A percentile compares a stretch with the other conserved stretches of the same genome.
Evolutionary conservation across 306 rosid genomes (phyloP).

Genomic region (Aeschynomene evenia): DNA sequence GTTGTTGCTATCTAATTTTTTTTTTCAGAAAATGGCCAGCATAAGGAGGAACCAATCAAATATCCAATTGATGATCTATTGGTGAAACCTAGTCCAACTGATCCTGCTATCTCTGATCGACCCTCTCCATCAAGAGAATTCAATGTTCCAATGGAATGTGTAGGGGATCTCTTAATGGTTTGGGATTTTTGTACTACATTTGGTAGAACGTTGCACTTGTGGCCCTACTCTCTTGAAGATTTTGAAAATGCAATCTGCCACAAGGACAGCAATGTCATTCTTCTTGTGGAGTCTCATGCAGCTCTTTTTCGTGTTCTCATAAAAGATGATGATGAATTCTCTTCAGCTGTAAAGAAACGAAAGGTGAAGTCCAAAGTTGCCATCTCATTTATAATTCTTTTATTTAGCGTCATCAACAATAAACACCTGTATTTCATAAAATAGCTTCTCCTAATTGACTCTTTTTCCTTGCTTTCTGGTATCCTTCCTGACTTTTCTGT

Average conservation of each 20-base stretch:
- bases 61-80: constrained; percentile 92
- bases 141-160: constrained; percentile 66
- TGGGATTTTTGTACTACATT: constrained; percentile 90
- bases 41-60: constrained; percentile 54
- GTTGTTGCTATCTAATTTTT: constrained; percentile 24
- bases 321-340: constrained; percentile 52
- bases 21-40: constrained; percentile 50
- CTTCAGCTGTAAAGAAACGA: constrained; percentile 50
- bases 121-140: constrained; percentile 79
- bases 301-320: constrained; percentile 79
- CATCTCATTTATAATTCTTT: constrained; percentile 27
- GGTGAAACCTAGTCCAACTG: constrained; percentile 75
- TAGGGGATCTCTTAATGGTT: constrained; percentile 83
- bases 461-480: neutral
- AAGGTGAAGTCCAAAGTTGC: constrained; percentile 62
- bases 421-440: neutral
- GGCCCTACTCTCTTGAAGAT: constrained; percentile 81
- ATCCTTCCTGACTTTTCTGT: neutral
- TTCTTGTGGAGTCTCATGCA: constrained; percentile 90
- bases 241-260: constrained; percentile 86
- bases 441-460: constrained; percentile 2
- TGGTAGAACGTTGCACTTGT: constrained; percentile 64
- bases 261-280: constrained; percentile 65
- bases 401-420: constrained; percentile 14
- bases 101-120: constrained; percentile 68